A percentile compares a stretch with the other conserved stretches of the same genome.
These are phyloP conservation scores for Jasminum sambac DNA, from an alignment of 257 asterid species.

Conservation along the genomic window DNA sequence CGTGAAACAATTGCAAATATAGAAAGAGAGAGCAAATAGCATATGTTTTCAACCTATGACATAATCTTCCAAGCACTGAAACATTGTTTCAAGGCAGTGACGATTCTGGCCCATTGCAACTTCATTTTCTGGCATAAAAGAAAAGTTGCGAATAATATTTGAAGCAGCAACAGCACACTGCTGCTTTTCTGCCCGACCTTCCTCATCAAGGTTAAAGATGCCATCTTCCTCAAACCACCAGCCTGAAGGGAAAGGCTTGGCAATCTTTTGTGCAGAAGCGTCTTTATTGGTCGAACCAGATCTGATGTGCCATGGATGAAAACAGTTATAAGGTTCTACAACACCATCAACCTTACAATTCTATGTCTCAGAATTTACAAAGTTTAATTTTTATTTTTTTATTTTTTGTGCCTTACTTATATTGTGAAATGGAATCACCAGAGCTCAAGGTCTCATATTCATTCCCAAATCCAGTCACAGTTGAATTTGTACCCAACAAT, in stretches of 20 bases:
- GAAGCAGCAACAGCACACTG: constrained; percentile 96
- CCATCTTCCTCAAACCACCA: constrained; percentile 99
- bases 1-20: background rate
- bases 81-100: constrained; percentile 87
- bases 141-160: constrained; percentile 83
- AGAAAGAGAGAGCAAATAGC: background rate
- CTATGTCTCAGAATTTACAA: constrained; percentile 12
- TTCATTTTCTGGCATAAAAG: constrained; percentile 98
- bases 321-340: constrained; percentile 8
- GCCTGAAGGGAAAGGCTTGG: constrained; percentile 64
- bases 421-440: constrained; percentile 57
- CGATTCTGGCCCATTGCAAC: constrained; percentile 93
- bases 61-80: constrained; percentile 88
- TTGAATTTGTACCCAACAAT: constrained; percentile 65
- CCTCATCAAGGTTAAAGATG: constrained; percentile 85
- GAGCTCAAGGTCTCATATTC: constrained; percentile 66
- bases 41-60: constrained; percentile 62
- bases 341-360: constrained; percentile 10
- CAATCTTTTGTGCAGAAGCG: constrained; percentile 48
- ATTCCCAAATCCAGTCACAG: constrained; percentile 86
- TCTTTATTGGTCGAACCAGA: constrained; percentile 65
- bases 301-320: constrained; percentile 38
- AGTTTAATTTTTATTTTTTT: background rate
- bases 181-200: constrained; percentile 90
- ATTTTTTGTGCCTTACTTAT: constrained; percentile 47